Percentiles rank a stretch among this genome's conserved stretches.
phyloP scores from a whole-genome alignment of 2,329 filamentous ascomycete genomes.

The Sporothrix mexicana region DNA sequence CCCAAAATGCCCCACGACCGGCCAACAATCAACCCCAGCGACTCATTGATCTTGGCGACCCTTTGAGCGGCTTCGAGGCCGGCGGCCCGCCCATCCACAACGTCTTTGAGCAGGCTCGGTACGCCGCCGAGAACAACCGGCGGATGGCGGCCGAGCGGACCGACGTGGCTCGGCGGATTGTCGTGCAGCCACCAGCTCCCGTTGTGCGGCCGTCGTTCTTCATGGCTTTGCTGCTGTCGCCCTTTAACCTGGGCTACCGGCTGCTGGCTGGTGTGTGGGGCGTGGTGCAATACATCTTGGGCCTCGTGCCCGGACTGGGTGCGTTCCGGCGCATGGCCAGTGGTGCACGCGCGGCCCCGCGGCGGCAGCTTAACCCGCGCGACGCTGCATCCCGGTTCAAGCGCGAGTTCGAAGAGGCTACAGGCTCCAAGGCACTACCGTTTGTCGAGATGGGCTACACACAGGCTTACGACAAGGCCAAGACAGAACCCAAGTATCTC shows the following conservation, averaged over 20 bases:
- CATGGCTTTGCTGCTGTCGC: constrained; percentile 77
- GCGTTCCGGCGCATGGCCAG: constrained; percentile 51
- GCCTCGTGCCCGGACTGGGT: constrained; percentile 74
- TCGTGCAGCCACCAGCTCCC: constrained; percentile 71
- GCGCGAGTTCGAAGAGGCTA: constrained; percentile 93
- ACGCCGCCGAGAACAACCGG: constrained; percentile 7
- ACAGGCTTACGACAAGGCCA: constrained; percentile 86
- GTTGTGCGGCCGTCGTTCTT: constrained; percentile 75
- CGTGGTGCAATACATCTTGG: constrained; percentile 76
- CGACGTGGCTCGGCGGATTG: constrained; percentile 81
- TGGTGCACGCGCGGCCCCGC: constrained; percentile 54
- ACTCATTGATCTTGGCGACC: constrained; percentile 19
- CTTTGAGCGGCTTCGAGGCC: constrained; percentile 38
- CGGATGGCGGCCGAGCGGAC: constrained; percentile 45
- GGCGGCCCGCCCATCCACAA: constrained; percentile 33
- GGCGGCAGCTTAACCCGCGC: constrained; percentile 78
- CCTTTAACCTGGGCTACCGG: constrained; percentile 78
- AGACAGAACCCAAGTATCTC: constrained; percentile 88
- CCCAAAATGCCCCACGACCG: constrained; percentile 59
- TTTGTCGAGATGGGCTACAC: constrained; percentile 92
- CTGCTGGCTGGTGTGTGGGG: constrained; percentile 72
- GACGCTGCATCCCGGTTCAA: constrained; percentile 90
- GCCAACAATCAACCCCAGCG: constrained; percentile 55
- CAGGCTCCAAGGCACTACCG: constrained; percentile 72
- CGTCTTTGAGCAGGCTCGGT: constrained; percentile 17